Percentiles rank a stretch among this genome's conserved stretches.
phyloP scores from a whole-genome alignment of 345 rosid species.

The Linum usitatissimum region DNA sequence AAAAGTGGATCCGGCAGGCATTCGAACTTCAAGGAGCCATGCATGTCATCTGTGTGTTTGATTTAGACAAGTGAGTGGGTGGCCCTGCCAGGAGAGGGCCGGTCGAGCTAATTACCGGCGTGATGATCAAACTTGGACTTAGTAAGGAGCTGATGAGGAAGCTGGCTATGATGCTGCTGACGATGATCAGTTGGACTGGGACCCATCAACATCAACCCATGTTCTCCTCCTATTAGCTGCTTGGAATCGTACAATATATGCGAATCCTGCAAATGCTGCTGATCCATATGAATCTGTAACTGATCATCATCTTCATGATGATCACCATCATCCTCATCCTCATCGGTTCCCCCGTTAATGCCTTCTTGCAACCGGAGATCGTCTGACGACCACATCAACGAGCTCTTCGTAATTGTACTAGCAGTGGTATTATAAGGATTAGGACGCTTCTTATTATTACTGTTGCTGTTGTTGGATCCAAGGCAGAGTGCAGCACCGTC shows the following conservation, averaged over 20 bases:
- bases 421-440: constrained; percentile 27
- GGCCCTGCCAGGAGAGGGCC: too few species aligned
- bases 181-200: background rate
- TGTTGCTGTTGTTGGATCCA: constrained; percentile 26
- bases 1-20: too few species aligned
- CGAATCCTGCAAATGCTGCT: constrained; percentile 20
- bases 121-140: too few species aligned
- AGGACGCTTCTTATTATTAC: constrained; percentile 48
- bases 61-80: too few species aligned
- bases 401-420: constrained; percentile 26
- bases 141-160: too few species aligned
- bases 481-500: constrained; percentile 1
- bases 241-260: constrained; percentile 39
- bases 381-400: constrained; percentile 63
- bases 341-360: background rate
- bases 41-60: too few species aligned
- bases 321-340: background rate
- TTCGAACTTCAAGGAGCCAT: too few species aligned
- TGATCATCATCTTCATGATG: background rate
- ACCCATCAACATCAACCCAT: background rate
- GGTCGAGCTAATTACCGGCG: too few species aligned
- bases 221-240: background rate
- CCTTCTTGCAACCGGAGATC: constrained; percentile 51
- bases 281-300: background rate
- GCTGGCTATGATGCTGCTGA: background rate